Evolutionary conservation across 495 filamentous ascomycete genomes (phyloP).

Genomic region (Rhizodiscina lignyota): DNA sequence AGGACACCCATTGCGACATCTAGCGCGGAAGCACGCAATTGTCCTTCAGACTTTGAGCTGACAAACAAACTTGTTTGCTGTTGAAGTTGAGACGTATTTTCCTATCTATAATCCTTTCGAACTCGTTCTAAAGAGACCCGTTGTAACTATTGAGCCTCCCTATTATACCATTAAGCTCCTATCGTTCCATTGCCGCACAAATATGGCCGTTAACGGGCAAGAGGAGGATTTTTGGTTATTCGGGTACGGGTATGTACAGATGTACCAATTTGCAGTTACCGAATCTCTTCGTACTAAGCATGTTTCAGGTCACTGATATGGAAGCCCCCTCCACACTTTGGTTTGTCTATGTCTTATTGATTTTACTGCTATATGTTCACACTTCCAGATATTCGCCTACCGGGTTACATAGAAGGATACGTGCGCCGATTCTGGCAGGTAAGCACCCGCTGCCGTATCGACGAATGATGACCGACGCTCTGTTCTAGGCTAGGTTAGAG

Average conservation of each 20-base stretch:
- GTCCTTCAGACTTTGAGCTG: too few species aligned
- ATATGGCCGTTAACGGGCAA: too few species aligned
- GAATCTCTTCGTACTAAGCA: constrained; percentile 3
- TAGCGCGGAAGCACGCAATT: too few species aligned
- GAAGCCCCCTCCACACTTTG: constrained; percentile 94
- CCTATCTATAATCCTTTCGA: too few species aligned
- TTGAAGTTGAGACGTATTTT: too few species aligned
- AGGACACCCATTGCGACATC: too few species aligned
- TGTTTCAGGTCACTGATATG: constrained; percentile 73
- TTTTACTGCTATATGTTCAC: constrained; percentile 3
- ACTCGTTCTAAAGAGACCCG: too few species aligned
- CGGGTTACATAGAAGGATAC: constrained; percentile 87
- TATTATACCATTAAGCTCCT: too few species aligned
- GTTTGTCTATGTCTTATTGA: constrained; percentile 28
- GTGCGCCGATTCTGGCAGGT: constrained; percentile 98
- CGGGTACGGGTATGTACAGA: constrained; percentile 60
- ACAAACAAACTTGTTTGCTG: too few species aligned
- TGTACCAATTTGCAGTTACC: constrained; percentile 3
- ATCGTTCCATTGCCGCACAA: too few species aligned
- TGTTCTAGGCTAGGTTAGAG: constrained; percentile 37
- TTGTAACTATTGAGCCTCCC: too few species aligned
- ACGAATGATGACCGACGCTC: constrained; percentile 11
- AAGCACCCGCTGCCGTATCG: not conserved
- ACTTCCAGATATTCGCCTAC: constrained; percentile 55
- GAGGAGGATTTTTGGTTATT: constrained; percentile 71